These are phyloP conservation scores for Daedalea quercina DNA, from an alignment of 768 basidiomycete species.

Conservation along the genomic window DNA sequence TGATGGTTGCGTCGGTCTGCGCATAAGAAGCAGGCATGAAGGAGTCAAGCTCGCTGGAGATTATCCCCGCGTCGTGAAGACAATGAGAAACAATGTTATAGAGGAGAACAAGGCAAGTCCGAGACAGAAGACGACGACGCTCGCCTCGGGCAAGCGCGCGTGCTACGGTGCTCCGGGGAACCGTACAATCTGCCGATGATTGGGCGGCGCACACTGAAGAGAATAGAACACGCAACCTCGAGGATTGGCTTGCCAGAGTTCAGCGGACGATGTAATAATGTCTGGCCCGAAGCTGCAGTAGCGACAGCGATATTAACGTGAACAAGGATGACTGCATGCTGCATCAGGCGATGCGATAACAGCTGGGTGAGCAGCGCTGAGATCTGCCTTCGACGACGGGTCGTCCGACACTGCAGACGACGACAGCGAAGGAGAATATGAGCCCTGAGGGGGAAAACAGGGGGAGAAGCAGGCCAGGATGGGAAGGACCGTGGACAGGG, in stretches of 20 bases:
- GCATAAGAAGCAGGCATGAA: neutral
- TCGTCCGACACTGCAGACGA: too few species aligned
- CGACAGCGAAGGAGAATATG: neutral
- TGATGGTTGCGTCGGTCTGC: neutral
- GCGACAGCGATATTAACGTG: neutral
- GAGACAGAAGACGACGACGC: neutral
- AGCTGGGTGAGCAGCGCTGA: too few species aligned
- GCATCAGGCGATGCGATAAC: neutral
- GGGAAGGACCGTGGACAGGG: neutral
- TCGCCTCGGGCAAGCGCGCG: neutral
- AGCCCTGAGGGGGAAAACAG: neutral
- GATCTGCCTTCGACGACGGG: too few species aligned
- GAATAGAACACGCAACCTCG: neutral
- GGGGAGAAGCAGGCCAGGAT: neutral
- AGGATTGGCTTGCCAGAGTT: neutral
- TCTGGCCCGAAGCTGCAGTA: neutral
- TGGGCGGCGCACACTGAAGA: neutral
- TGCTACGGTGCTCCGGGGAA: neutral
- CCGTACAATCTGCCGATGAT: neutral
- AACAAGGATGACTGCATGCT: neutral
- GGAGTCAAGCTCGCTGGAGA: neutral
- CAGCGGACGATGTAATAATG: neutral
- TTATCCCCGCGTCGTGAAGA: neutral
- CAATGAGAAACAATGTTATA: neutral
- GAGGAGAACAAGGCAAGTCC: neutral